phyloP scores from a whole-genome alignment of 2,329 filamentous ascomycete genomes.

The Cladosporium sp. region DNA sequence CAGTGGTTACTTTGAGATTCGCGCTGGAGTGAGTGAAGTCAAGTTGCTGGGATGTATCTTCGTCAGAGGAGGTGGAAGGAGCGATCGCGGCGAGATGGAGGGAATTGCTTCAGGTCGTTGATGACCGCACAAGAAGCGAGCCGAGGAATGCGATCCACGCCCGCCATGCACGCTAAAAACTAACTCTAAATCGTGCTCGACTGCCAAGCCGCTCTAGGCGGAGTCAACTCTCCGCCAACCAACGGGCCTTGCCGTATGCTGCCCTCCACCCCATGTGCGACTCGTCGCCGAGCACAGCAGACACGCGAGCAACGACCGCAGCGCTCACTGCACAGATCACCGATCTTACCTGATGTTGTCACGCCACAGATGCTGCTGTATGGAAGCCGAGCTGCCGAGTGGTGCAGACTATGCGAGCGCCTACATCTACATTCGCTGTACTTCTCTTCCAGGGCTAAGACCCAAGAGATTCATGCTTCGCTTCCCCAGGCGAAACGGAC shows the following conservation, averaged over 20 bases:
- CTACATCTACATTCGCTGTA: neutral
- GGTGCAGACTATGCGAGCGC: neutral
- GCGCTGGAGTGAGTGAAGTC: neutral
- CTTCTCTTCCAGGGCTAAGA: neutral
- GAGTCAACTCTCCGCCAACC: conserved; percentile 1
- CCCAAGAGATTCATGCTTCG: neutral
- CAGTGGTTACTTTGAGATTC: neutral
- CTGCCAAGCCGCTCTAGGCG: neutral
- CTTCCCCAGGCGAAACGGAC: conserved; percentile 14
- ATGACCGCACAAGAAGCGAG: conserved; percentile 9
- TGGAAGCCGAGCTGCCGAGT: neutral
- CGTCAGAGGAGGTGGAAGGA: neutral
- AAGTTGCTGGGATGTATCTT: neutral
- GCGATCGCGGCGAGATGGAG: conserved; percentile 4
- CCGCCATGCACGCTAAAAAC: conserved; percentile 11
- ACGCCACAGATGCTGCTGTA: neutral
- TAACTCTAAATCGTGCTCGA: conserved; percentile 8
- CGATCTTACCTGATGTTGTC: neutral
- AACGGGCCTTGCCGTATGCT: neutral
- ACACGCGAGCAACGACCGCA: neutral
- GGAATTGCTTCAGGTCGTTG: conserved; percentile 1
- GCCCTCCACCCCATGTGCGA: neutral
- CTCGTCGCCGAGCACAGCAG: neutral
- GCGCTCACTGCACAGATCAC: too few species aligned
- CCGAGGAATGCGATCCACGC: conserved; percentile 13